Evolutionary conservation across 2,329 filamentous ascomycete species (phyloP), one percentile per base, ranked within the genome.

Genomic region (Nigrograna mackinnonii): DNA sequence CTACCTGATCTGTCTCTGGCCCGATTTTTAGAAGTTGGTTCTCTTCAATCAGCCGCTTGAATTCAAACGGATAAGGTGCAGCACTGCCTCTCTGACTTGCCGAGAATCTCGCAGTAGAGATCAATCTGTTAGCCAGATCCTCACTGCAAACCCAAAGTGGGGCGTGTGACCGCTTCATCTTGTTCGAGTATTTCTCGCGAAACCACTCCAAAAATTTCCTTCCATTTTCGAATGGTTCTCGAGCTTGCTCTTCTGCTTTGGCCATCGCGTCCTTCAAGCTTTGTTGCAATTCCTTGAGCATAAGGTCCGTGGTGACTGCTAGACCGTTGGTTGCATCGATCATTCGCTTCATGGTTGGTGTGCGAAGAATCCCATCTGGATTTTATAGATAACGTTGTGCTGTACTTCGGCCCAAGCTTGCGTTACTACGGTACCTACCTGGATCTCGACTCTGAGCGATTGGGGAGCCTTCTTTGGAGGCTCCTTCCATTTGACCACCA

Each of bases 261-360:
- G 19, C 22, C 19, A 20, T 22, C 22, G 34, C 34, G 7, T 36
- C 9, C 4, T 18, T 19, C 34, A 20, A 12, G 4, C 19, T 36
- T 36, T 19, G 16, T 36, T 19, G 12, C 34, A 36, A 22, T 22
- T 36, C 34, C 3, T 18, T 36, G 34, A 36, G 34, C 4, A 36
- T 20, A 12, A 36, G 13, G 3, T 36, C 34, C 9, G 4, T 36
- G 3, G 34, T 36, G 34, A 36, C 22, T 5, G 34, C 34, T 3
- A 36, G 34, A 36, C 34, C 34, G 16, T 36, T 36, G 34, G 22
- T 36, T 14, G 34, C 34, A 36, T 36, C 34, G 3, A 36, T 36
- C 34, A 36, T 36, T 36, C 34, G 34, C 34, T 36, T 22, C 34
- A 36, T 36, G 3, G 34, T 36, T 19, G 19, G 14, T 19, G 19